A percentile compares a stretch with the other conserved stretches of the same genome.
phyloP scores from a whole-genome alignment of 2,329 filamentous ascomycete genomes.

The Pseudocercospora vitis region DNA sequence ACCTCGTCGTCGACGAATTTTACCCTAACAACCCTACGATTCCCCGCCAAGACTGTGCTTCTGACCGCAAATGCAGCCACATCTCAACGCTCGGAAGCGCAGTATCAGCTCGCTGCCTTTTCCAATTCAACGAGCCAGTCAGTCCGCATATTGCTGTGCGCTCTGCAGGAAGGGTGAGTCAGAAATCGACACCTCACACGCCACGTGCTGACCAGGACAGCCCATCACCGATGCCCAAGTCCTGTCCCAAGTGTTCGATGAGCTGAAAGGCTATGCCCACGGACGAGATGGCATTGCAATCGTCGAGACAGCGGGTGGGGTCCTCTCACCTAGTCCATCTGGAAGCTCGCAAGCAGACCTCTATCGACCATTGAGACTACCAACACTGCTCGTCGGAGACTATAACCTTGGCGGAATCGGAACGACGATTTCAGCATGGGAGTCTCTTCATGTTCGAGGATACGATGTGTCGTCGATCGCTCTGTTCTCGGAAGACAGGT shows the following conservation, averaged over 20 bases:
- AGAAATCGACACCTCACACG: neutral
- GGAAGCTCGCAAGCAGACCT: constrained; percentile 76
- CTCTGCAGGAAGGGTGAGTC: constrained; percentile 25
- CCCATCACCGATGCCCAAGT: constrained; percentile 37
- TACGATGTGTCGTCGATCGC: constrained; percentile 72
- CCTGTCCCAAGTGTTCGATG: constrained; percentile 45
- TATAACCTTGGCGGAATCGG: constrained; percentile 76
- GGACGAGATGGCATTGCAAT: constrained; percentile 60
- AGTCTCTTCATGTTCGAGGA: constrained; percentile 73
- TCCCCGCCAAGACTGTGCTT: neutral
- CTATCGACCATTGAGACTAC: constrained; percentile 71
- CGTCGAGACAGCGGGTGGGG: constrained; percentile 79
- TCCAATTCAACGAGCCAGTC: constrained; percentile 70
- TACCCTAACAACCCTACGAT: constrained; percentile 13
- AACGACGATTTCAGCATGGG: constrained; percentile 75
- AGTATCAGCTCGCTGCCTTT: constrained; percentile 61
- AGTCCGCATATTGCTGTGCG: constrained; percentile 75
- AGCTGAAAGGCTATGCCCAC: constrained; percentile 44
- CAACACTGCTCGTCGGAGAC: constrained; percentile 73
- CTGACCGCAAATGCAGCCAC: constrained; percentile 53
- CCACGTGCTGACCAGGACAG: constrained; percentile 19
- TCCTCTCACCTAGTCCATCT: constrained; percentile 75
- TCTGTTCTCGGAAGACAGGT: constrained; percentile 65
- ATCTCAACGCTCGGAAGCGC: constrained; percentile 59
- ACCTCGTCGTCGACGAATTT: constrained; percentile 7